These are phyloP conservation scores for Scheffersomyces spartinae DNA, from an alignment of 805 yeast species.

Conservation along the genomic window DNA sequence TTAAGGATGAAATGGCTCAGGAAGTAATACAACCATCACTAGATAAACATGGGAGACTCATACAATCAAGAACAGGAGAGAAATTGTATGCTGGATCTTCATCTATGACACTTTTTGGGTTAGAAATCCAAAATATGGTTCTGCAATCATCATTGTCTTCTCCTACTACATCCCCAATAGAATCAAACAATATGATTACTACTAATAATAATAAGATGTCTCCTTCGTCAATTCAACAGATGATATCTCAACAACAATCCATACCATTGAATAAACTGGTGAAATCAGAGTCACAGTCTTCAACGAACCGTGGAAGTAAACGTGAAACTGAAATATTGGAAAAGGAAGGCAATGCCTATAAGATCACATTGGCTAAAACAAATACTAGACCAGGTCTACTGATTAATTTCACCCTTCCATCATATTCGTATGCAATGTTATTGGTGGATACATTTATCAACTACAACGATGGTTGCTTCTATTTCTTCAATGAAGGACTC, in stretches of 20 bases:
- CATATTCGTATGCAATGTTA: constrained; percentile 64
- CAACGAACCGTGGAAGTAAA: constrained; percentile 1
- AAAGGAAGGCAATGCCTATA: constrained; percentile 68
- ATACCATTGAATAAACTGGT: constrained; percentile 2
- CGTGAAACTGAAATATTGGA: constrained; percentile 50
- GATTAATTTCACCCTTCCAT: constrained; percentile 63
- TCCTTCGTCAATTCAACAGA: constrained; percentile 8
- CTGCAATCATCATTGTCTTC: constrained; percentile 15
- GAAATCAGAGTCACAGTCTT: constrained; percentile 4
- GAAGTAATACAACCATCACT: constrained; percentile 64
- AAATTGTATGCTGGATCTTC: constrained; percentile 70
- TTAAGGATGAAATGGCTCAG: too few relatives aligned
- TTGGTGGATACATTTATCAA: constrained; percentile 67
- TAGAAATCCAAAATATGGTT: constrained; percentile 62
- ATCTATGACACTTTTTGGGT: constrained; percentile 71
- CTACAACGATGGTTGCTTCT: constrained; percentile 76
- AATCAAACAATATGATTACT: too few relatives aligned
- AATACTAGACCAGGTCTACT: constrained; percentile 57
- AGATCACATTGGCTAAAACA: constrained; percentile 56
- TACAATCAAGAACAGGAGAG: constrained; percentile 68
- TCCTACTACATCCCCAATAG: constrained; percentile 5
- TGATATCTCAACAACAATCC: constrained; percentile 5
- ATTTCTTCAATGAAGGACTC: constrained; percentile 73
- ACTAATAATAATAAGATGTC: too few relatives aligned
- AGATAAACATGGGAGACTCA: constrained; percentile 59